phyloP scores from a whole-genome alignment of 495 filamentous ascomycete genomes.

The Tuber microsphaerosporum region DNA sequence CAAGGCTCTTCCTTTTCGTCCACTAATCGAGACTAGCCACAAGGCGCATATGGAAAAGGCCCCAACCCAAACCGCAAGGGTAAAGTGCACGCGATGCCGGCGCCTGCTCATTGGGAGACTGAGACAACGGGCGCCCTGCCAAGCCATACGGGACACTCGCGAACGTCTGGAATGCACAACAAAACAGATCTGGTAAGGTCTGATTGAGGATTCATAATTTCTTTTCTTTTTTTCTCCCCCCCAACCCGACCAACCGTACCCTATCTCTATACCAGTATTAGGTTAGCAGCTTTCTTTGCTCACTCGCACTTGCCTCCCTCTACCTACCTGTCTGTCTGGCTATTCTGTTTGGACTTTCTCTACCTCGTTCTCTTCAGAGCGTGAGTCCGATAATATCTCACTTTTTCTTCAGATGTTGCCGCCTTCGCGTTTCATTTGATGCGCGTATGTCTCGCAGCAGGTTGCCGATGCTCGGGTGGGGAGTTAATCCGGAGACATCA shows the following conservation, averaged over 20 bases:
- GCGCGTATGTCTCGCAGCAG: conserved; percentile 29
- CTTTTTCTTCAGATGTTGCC: conserved; percentile 13
- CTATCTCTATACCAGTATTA: background rate
- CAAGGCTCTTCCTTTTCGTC: background rate
- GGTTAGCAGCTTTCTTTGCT: background rate
- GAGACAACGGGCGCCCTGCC: conserved; percentile 29
- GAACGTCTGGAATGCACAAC: conserved; percentile 29
- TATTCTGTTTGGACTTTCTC: background rate
- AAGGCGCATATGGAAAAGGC: conserved; percentile 14
- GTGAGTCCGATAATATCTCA: conserved; percentile 20
- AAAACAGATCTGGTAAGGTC: conserved; percentile 34
- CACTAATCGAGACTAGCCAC: conserved; percentile 8
- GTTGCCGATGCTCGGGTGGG: conserved; percentile 17
- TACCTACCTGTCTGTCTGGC: background rate
- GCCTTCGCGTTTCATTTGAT: conserved; percentile 29
- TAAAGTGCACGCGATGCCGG: conserved; percentile 34
- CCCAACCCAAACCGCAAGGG: conserved; percentile 31
- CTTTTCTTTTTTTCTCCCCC: background rate
- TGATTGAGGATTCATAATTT: conserved; percentile 18
- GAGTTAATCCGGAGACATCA: too few relatives aligned
- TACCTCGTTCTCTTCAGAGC: background rate
- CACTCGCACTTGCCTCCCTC: background rate
- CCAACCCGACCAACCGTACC: background rate
- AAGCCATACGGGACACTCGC: conserved; percentile 28
- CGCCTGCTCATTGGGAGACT: conserved; percentile 22